These are phyloP conservation scores for Ruellia speciosa DNA, from an alignment of 305 asterid genomes.

Conservation along the genomic window DNA sequence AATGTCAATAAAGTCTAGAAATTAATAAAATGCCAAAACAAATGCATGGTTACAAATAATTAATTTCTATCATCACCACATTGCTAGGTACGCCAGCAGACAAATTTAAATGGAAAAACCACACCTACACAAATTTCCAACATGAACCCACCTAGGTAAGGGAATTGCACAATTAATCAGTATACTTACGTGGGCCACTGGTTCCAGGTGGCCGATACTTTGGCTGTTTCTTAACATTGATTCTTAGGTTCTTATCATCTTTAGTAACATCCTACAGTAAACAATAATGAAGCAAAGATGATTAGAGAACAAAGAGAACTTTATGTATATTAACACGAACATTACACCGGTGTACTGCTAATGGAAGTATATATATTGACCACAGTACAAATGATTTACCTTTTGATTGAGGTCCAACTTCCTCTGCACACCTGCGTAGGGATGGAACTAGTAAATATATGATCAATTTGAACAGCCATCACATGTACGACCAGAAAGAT, in stretches of 20 bases:
- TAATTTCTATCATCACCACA: too few relatives aligned
- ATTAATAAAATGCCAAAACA: too few relatives aligned
- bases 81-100: too few relatives aligned
- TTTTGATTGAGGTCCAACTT: constrained; percentile 74
- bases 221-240: constrained; percentile 51
- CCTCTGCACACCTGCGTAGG: constrained; percentile 68
- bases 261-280: constrained; percentile 35
- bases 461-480: not conserved
- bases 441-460: constrained; percentile 10
- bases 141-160: too few relatives aligned
- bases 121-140: too few relatives aligned
- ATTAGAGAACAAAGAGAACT: not conserved
- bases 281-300: constrained; percentile 9
- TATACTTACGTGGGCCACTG: constrained; percentile 50
- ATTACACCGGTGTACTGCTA: too few relatives aligned
- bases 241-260: constrained; percentile 42
- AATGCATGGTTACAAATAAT: too few relatives aligned
- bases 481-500: not conserved
- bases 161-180: too few relatives aligned
- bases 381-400: constrained; percentile 30
- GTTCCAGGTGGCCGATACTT: constrained; percentile 73
- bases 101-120: too few relatives aligned
- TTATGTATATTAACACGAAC: not conserved
- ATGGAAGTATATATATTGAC: not conserved
- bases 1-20: too few relatives aligned